These are phyloP conservation scores for Aspergillus pseudoglaucus DNA, from an alignment of 2,329 filamentous ascomycete species.

Conservation along the genomic window DNA sequence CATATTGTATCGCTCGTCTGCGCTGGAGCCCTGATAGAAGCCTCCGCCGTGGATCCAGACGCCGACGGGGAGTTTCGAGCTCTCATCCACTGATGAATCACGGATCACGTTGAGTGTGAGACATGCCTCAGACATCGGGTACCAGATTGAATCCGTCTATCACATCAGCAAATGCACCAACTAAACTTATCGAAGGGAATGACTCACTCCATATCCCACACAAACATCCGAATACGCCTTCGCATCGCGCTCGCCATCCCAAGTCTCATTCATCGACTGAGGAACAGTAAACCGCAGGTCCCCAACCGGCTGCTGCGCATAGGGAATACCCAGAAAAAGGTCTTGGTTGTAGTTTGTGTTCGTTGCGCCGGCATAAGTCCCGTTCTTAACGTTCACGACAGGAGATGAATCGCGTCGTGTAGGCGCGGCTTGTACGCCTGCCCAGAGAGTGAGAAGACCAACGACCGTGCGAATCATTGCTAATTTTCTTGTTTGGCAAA, in stretches of 20 bases:
- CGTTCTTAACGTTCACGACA: conserved; percentile 36
- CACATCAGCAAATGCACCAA: neutral
- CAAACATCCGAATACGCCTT: conserved; percentile 43
- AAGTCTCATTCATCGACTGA: conserved; percentile 43
- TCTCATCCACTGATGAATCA: conserved; percentile 32
- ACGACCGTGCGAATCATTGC: conserved; percentile 4
- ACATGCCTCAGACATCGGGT: conserved; percentile 48
- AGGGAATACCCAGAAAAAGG: conserved; percentile 51
- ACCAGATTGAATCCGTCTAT: conserved; percentile 31
- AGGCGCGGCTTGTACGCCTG: conserved; percentile 15
- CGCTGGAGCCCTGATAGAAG: conserved; percentile 44
- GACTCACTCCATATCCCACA: conserved; percentile 45
- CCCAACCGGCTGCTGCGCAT: conserved; percentile 49
- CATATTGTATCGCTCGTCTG: conserved; percentile 56
- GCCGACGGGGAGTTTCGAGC: conserved; percentile 46
- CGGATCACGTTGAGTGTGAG: conserved; percentile 58
- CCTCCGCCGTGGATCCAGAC: conserved; percentile 59
- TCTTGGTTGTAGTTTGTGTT: conserved; percentile 42
- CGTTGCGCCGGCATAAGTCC: conserved; percentile 42
- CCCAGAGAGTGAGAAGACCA: conserved; percentile 10
- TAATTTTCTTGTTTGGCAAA: conserved; percentile 1
- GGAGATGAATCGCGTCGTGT: conserved; percentile 15
- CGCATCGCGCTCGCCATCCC: conserved; percentile 37
- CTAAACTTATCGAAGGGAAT: conserved; percentile 1
- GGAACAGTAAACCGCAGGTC: conserved; percentile 50